phyloP scores from a whole-genome alignment of 352 stramenopile genomes.

The Phytophthora idaei region DNA sequence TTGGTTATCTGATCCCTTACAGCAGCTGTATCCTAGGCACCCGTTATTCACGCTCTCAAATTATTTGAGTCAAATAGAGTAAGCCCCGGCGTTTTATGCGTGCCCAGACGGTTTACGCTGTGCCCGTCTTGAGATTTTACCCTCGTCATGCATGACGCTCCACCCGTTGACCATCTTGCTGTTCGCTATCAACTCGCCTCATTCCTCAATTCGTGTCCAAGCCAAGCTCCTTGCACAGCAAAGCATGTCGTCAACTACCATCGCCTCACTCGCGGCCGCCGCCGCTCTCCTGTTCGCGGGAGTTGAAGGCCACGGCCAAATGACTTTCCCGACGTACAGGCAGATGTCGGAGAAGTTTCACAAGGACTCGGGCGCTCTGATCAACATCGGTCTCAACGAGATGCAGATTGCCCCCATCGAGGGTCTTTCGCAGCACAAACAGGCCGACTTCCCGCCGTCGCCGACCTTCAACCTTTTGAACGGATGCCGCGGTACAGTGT shows the following conservation, averaged over 20 bases:
- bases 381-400: slow-evolving; percentile 38
- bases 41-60: not conserved
- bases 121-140: not conserved
- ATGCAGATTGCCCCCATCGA: slow-evolving; percentile 41
- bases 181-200: slow-evolving; percentile 15
- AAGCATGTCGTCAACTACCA: slow-evolving; percentile 31
- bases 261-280: slow-evolving; percentile 5
- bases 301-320: slow-evolving; percentile 15
- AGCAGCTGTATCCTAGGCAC: slow-evolving; percentile 7
- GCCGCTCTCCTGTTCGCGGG: slow-evolving; percentile 8
- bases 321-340: slow-evolving; percentile 8
- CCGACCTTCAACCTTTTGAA: slow-evolving; percentile 46
- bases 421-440: slow-evolving; percentile 31
- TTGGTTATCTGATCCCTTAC: slow-evolving; percentile 9
- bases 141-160: not conserved
- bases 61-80: not conserved
- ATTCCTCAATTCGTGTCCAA: slow-evolving; percentile 33
- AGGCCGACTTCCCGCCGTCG: slow-evolving; percentile 33
- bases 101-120: not conserved
- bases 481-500: slow-evolving; percentile 43
- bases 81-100: not conserved
- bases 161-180: slow-evolving; percentile 13
- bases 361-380: slow-evolving; percentile 34
- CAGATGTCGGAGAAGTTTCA: slow-evolving; percentile 37
- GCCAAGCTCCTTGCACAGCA: slow-evolving; percentile 20